phyloP scores from a whole-genome alignment of 495 filamentous ascomycete species.

The Aspergillus panamensis region DNA sequence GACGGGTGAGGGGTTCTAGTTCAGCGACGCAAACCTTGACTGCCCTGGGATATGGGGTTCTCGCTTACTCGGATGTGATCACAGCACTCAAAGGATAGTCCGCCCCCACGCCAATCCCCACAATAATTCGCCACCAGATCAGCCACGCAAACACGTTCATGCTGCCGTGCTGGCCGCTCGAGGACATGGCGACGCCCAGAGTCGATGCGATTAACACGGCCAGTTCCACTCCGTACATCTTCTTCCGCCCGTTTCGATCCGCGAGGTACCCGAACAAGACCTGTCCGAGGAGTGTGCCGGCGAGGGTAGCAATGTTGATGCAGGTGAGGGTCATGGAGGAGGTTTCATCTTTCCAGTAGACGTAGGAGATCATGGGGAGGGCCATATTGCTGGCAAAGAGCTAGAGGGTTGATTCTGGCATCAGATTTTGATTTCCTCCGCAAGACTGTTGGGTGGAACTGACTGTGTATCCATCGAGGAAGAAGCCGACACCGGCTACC shows the following conservation, averaged over 20 bases:
- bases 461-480: constrained; percentile 68
- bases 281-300: constrained; percentile 57
- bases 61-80: constrained; percentile 56
- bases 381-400: constrained; percentile 64
- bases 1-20: background rate
- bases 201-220: constrained; percentile 55
- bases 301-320: constrained; percentile 60
- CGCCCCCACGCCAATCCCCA: constrained; percentile 56
- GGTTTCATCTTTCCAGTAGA: constrained; percentile 54
- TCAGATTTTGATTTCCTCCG: background rate
- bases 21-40: too few species aligned
- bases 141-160: constrained; percentile 58
- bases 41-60: background rate
- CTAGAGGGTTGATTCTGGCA: constrained; percentile 19
- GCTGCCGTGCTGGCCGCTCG: constrained; percentile 37
- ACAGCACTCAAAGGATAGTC: constrained; percentile 57
- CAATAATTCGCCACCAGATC: constrained; percentile 55
- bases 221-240: constrained; percentile 63
- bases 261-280: constrained; percentile 60
- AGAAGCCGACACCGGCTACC: constrained; percentile 64
- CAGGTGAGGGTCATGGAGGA: constrained; percentile 38
- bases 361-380: constrained; percentile 56
- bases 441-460: constrained; percentile 10
- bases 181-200: constrained; percentile 52
- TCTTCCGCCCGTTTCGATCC: constrained; percentile 58